Evolutionary conservation across 164 flowering plant genomes (phyloP).

Genomic region (Vitis labrusca): DNA sequence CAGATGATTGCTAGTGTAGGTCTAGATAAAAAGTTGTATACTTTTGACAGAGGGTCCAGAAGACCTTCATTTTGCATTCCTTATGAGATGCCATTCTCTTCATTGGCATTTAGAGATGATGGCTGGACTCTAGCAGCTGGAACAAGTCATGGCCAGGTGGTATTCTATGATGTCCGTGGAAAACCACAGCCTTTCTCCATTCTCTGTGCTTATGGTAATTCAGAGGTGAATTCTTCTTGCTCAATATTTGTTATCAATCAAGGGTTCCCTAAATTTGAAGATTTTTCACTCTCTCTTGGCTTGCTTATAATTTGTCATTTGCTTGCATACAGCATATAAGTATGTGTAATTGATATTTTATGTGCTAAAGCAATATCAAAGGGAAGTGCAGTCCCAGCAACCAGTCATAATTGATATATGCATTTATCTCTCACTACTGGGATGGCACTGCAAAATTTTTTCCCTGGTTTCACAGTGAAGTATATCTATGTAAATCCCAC

Average conservation of each 20-base stretch:
- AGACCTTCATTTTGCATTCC: constrained; percentile 63
- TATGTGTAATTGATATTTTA: too few species aligned
- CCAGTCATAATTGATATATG: too few species aligned
- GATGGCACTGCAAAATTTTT: too few species aligned
- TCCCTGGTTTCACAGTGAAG: too few species aligned
- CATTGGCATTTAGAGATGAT: constrained; percentile 91
- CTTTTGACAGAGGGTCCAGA: constrained; percentile 75
- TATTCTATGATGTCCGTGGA: constrained; percentile 95
- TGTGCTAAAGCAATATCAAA: too few species aligned
- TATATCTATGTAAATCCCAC: too few species aligned
- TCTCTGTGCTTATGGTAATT: constrained; percentile 81
- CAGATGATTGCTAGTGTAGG: constrained; percentile 89
- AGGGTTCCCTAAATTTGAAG: too few species aligned
- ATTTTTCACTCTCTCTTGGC: too few species aligned
- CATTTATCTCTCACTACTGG: too few species aligned
- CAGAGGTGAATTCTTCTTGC: constrained; percentile 55
- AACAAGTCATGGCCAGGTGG: constrained; percentile 83
- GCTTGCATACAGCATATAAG: too few species aligned
- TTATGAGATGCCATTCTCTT: constrained; percentile 90
- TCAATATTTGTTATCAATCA: too few species aligned
- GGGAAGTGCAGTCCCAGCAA: too few species aligned
- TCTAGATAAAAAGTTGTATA: constrained; percentile 84
- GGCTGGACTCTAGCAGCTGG: constrained; percentile 92
- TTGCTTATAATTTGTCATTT: not conserved
- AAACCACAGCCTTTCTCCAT: constrained; percentile 87